phyloP scores from a whole-genome alignment of 176 grass and related monocot species.

The Musa acuminata region DNA sequence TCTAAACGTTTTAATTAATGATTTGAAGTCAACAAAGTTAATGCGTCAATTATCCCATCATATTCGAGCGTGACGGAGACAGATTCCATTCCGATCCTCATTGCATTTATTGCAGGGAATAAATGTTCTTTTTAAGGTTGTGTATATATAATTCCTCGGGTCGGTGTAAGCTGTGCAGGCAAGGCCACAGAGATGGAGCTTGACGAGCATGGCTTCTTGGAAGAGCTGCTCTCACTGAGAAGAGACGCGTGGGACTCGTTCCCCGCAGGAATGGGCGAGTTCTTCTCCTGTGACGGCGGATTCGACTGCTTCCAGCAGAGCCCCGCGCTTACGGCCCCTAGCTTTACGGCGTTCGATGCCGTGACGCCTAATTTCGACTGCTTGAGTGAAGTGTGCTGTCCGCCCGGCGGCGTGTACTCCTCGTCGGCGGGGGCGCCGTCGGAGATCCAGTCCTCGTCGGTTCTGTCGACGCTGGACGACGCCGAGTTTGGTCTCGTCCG shows the following conservation, averaged over 20 bases:
- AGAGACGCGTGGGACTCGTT: constrained; percentile 58
- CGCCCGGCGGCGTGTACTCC: neutral
- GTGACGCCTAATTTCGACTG: constrained; percentile 50
- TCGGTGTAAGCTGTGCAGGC: neutral
- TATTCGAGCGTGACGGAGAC: neutral
- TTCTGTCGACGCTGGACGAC: constrained; percentile 29
- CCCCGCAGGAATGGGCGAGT: constrained; percentile 44
- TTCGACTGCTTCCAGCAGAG: constrained; percentile 82
- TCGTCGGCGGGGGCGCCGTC: constrained; percentile 14
- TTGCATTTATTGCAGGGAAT: constrained; percentile 48
- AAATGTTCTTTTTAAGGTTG: constrained; percentile 35
- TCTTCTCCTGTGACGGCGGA: constrained; percentile 44
- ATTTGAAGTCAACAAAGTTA: too few relatives aligned
- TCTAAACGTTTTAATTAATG: too few relatives aligned
- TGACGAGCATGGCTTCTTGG: constrained; percentile 73
- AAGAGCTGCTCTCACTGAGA: constrained; percentile 73
- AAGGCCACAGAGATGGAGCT: constrained; percentile 44
- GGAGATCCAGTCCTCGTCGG: constrained; percentile 30
- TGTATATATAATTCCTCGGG: neutral
- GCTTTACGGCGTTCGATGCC: constrained; percentile 44
- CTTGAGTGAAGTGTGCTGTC: constrained; percentile 55
- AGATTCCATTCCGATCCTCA: constrained; percentile 27
- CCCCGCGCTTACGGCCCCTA: constrained; percentile 41
- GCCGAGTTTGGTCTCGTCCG: neutral
- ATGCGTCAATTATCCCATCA: too few relatives aligned